Conservation (phyloP, 179 eudicot species). For the Heliamphora pulchella region DNA sequence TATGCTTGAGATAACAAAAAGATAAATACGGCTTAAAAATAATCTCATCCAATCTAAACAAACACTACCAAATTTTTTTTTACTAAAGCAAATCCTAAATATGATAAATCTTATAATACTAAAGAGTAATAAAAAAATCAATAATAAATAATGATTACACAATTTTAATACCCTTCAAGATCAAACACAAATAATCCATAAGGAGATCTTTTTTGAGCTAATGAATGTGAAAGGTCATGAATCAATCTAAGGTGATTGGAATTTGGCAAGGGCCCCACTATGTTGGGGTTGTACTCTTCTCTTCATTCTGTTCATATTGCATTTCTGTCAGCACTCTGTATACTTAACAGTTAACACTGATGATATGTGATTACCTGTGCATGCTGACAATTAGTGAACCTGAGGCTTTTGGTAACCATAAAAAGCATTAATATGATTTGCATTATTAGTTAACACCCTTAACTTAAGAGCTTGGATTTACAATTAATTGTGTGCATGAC, state of each 20-base stretch:
- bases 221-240: slow-evolving; percentile 9
- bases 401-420: not conserved
- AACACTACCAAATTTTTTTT: too few species aligned
- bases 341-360: not conserved
- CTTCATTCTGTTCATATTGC: not conserved
- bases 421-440: not conserved
- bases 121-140: too few species aligned
- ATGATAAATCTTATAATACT: too few species aligned
- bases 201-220: not conserved
- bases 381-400: not conserved
- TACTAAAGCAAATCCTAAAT: too few species aligned
- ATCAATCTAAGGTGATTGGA: not conserved
- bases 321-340: not conserved
- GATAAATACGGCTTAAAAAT: too few species aligned
- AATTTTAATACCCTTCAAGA: too few species aligned
- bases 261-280: not conserved
- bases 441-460: not conserved
- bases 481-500: slow-evolving; percentile 1
- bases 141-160: too few species aligned
- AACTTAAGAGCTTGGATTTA: not conserved
- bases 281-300: not conserved
- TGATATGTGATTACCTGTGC: not conserved
- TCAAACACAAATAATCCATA: too few species aligned
- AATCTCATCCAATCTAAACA: too few species aligned
- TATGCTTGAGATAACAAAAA: too few species aligned